Conservation (phyloP, 257 asterid species). For the Gentiana macrophylla region DNA sequence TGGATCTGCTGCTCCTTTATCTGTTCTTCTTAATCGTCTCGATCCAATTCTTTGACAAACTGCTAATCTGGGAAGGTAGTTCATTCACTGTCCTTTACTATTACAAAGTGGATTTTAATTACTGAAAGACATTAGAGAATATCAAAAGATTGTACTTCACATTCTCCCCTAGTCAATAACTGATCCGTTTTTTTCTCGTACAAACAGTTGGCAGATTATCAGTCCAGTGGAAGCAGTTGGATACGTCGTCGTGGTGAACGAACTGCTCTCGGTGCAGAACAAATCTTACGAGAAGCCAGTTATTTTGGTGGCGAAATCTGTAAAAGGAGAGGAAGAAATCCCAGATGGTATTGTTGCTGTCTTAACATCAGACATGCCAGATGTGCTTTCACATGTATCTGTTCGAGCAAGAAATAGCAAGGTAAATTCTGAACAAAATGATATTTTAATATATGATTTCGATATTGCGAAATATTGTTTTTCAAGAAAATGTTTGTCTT, state of each 20-base stretch:
- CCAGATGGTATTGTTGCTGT: too few species aligned
- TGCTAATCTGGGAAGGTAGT: conserved; percentile 88
- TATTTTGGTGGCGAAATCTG: too few species aligned
- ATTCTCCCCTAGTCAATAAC: background rate
- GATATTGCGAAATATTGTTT: background rate
- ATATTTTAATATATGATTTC: conserved; percentile 6
- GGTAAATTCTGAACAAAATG: conserved; percentile 2
- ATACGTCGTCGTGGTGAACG: conserved; percentile 81
- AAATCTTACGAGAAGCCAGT: conserved; percentile 51
- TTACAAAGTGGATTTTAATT: background rate
- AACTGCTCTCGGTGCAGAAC: conserved; percentile 85
- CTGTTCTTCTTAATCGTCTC: too few species aligned
- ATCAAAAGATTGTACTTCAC: background rate
- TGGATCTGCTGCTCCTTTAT: too few species aligned
- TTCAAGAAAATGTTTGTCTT: conserved; percentile 10
- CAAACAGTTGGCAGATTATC: conserved; percentile 90
- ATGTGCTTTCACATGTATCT: too few species aligned
- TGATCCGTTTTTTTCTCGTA: conserved; percentile 10
- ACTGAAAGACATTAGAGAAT: conserved; percentile 6
- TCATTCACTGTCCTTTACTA: conserved; percentile 2
- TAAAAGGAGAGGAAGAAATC: too few species aligned
- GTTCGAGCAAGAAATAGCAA: too few species aligned
- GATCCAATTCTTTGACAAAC: conserved; percentile 77
- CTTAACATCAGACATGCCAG: too few species aligned
- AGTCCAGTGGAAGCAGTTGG: conserved; percentile 24